Evolutionary conservation across 1,139 yeast genomes (phyloP).

Genomic region (Suhomyces bokatorum): DNA sequence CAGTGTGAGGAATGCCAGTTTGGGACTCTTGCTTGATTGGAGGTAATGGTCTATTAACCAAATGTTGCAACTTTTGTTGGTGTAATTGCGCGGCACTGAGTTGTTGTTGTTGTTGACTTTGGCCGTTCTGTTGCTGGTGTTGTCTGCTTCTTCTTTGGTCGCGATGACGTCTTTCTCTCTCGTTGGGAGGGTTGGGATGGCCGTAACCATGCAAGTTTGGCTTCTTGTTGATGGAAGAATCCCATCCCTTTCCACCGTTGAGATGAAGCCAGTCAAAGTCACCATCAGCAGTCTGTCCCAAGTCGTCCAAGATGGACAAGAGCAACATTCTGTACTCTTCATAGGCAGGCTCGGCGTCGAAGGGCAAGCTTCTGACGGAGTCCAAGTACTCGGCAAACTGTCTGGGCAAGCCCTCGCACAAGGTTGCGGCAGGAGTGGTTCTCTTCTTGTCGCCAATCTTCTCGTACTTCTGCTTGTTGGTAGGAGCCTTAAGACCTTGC

Average conservation of each 20-base stretch:
- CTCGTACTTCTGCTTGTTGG: conserved; percentile 93
- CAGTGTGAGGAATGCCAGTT: conserved; percentile 17
- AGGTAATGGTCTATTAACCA: conserved; percentile 53
- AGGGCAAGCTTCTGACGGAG: conserved; percentile 78
- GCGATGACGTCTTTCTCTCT: conserved; percentile 38
- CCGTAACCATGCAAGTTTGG: conserved; percentile 94
- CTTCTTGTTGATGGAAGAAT: conserved; percentile 74
- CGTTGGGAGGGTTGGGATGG: conserved; percentile 50
- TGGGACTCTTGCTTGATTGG: conserved; percentile 49
- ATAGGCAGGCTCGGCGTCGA: conserved; percentile 95
- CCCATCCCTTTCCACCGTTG: conserved; percentile 94
- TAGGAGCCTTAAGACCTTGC: conserved; percentile 99
- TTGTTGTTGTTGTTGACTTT: conserved; percentile 33
- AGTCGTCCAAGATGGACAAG: conserved; percentile 67
- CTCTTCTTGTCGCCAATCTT: conserved; percentile 95
- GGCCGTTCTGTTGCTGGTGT: conserved; percentile 31
- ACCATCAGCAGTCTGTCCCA: conserved; percentile 78
- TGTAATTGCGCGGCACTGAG: conserved; percentile 47
- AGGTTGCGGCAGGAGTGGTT: conserved; percentile 73
- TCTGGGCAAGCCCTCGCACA: conserved; percentile 80
- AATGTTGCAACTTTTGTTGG: conserved; percentile 52
- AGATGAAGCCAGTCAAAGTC: conserved; percentile 94
- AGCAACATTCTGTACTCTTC: conserved; percentile 77
- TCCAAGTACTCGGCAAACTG: conserved; percentile 86
- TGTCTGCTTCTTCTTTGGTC: conserved; percentile 46